Percentiles rank a stretch among this genome's conserved stretches.
Evolutionary conservation across 345 rosid species (phyloP).

Genomic region (Lepidium didymum): DNA sequence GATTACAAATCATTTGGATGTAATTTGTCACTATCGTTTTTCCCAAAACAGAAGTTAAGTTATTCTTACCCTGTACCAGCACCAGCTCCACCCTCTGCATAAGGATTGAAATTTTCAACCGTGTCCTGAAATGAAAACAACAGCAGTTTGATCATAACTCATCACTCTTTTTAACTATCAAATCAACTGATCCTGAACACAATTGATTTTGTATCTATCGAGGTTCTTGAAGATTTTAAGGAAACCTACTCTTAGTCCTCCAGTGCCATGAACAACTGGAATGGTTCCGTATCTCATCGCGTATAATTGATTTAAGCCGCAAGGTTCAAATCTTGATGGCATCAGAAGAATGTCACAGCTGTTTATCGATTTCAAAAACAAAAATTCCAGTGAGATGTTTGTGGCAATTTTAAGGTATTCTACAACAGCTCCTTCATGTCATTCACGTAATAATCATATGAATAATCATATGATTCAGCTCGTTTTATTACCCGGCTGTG

Average conservation of each 20-base stretch:
- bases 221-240: background rate
- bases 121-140: slow-evolving; percentile 67
- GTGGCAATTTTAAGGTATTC: background rate
- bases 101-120: slow-evolving; percentile 74
- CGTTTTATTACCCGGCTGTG: slow-evolving; percentile 85
- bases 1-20: background rate
- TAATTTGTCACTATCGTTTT: background rate
- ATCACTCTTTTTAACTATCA: background rate
- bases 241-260: slow-evolving; percentile 83
- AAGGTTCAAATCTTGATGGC: slow-evolving; percentile 98
- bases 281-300: slow-evolving; percentile 97
- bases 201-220: background rate
- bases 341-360: slow-evolving; percentile 93
- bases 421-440: background rate
- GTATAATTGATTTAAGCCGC: slow-evolving; percentile 89
- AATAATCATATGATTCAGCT: too few species aligned
- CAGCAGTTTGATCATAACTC: background rate
- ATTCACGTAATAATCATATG: background rate
- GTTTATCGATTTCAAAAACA: slow-evolving; percentile 18
- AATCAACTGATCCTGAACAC: background rate
- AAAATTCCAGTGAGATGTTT: background rate
- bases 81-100: slow-evolving; percentile 52
- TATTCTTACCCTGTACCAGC: slow-evolving; percentile 76
- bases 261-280: slow-evolving; percentile 89
- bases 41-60: background rate